These are phyloP conservation scores for Hericium erinaceus DNA, from an alignment of 768 basidiomycete species.

Conservation along the genomic window DNA sequence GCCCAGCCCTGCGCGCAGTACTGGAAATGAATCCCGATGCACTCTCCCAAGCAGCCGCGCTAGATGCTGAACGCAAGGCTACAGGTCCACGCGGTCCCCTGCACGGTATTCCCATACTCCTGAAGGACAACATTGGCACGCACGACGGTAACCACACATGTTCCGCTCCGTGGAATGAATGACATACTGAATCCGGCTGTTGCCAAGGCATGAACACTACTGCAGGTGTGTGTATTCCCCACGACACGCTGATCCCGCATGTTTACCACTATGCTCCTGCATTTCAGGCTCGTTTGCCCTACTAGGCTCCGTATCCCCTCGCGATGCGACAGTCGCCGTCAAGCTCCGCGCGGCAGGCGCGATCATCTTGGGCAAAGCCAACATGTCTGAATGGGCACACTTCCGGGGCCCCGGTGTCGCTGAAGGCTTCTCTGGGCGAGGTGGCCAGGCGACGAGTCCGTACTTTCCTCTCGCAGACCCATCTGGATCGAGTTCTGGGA, in stretches of 20 bases:
- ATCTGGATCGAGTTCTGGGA: conserved; percentile 35
- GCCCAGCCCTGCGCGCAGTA: conserved; percentile 47
- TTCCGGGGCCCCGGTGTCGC: conserved; percentile 26
- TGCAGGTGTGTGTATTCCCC: background rate
- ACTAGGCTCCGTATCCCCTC: conserved; percentile 6
- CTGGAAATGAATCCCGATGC: conserved; percentile 50
- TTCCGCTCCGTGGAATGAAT: background rate
- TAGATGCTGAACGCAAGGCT: conserved; percentile 35
- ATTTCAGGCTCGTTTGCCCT: conserved; percentile 11
- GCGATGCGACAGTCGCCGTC: conserved; percentile 6
- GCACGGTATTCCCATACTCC: conserved; percentile 45
- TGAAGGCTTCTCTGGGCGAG: conserved; percentile 35
- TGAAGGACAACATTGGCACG: conserved; percentile 39
- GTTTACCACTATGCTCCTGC: background rate
- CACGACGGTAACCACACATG: conserved; percentile 18
- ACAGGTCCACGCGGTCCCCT: conserved; percentile 36
- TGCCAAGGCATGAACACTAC: background rate
- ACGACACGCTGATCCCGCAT: background rate
- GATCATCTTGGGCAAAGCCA: conserved; percentile 32
- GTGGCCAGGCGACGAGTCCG: conserved; percentile 32
- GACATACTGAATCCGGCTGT: background rate
- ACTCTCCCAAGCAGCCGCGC: conserved; percentile 37
- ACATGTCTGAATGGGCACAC: conserved; percentile 33
- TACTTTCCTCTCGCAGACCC: conserved; percentile 36
- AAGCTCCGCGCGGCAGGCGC: conserved; percentile 24